Evolutionary conservation across 371 early-diverging fungal species (phyloP).

Genomic region (Mucor mucedo): DNA sequence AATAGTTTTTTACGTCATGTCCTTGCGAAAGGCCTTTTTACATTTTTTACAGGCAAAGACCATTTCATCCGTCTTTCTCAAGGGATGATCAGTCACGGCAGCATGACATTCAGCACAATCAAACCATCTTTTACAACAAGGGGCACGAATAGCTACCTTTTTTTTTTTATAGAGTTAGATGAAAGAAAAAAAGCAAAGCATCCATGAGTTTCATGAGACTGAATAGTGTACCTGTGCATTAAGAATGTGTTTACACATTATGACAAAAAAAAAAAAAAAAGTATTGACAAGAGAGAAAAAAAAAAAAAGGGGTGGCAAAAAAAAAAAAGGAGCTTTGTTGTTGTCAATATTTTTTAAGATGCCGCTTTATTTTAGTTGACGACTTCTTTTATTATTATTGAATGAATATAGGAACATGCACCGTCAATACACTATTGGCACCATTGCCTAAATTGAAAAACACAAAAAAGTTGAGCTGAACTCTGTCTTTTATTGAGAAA

Average conservation of each 20-base stretch:
- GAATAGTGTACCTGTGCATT: slow-evolving; percentile 85
- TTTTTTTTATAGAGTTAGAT: background rate
- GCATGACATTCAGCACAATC: slow-evolving; percentile 97
- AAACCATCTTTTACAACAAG: slow-evolving; percentile 96
- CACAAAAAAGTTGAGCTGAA: background rate
- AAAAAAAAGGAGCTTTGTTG: background rate
- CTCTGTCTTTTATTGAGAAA: background rate
- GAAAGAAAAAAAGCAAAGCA: background rate
- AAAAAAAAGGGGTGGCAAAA: background rate
- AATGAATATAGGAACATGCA: background rate
- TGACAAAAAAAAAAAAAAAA: too few relatives aligned
- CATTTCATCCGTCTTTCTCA: slow-evolving; percentile 89
- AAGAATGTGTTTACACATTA: slow-evolving; percentile 90
- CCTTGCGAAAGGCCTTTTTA: slow-evolving; percentile 95
- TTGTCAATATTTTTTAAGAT: background rate
- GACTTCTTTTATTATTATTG: background rate
- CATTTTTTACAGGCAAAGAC: slow-evolving; percentile 98
- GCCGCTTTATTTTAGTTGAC: background rate
- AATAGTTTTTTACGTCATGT: slow-evolving; percentile 68
- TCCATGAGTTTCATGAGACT: background rate
- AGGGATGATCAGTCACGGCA: slow-evolving; percentile 79
- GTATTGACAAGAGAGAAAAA: background rate
- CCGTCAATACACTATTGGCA: background rate
- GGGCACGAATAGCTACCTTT: slow-evolving; percentile 89
- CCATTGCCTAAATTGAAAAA: background rate